Conservation (phyloP, 1,139 yeast species). For the Barnettozyma hawaiiensis region DNA sequence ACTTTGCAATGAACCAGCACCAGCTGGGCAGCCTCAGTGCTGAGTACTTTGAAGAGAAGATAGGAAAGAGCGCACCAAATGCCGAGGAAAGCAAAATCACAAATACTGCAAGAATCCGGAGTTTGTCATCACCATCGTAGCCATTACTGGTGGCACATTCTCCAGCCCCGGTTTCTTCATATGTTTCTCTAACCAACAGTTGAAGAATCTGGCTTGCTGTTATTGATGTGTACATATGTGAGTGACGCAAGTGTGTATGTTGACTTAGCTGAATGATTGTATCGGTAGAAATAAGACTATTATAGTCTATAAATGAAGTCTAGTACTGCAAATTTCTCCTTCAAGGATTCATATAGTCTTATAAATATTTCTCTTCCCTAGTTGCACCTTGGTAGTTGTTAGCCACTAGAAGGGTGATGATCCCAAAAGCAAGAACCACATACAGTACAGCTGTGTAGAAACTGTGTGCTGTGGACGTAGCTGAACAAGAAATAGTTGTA, state of each 20-base stretch:
- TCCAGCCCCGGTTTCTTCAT: conserved; percentile 9
- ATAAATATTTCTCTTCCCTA: too few species aligned
- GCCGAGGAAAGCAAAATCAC: conserved; percentile 53
- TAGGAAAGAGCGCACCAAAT: conserved; percentile 56
- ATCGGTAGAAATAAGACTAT: neutral
- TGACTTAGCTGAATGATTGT: neutral
- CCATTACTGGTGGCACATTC: conserved; percentile 27
- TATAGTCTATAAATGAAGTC: neutral
- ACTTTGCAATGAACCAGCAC: conserved; percentile 72
- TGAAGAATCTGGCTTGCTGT: conserved; percentile 8
- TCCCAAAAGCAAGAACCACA: neutral
- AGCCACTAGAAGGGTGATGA: neutral
- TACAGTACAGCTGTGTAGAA: too few species aligned
- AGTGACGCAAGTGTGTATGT: neutral
- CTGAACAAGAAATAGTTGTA: too few species aligned
- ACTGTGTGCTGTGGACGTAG: too few species aligned
- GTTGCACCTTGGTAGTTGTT: neutral
- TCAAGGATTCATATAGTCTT: too few species aligned
- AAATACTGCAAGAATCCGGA: conserved; percentile 60
- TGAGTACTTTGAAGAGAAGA: conserved; percentile 50
- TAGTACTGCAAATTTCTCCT: too few species aligned
- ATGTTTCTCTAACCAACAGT: conserved; percentile 19
- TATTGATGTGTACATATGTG: too few species aligned
- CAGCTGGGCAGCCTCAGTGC: conserved; percentile 48
- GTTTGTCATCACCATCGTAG: conserved; percentile 37